Base-by-base conservation (phyloP, 1,139 yeast genomes). In the Wickerhamomyces sp. region DNA sequence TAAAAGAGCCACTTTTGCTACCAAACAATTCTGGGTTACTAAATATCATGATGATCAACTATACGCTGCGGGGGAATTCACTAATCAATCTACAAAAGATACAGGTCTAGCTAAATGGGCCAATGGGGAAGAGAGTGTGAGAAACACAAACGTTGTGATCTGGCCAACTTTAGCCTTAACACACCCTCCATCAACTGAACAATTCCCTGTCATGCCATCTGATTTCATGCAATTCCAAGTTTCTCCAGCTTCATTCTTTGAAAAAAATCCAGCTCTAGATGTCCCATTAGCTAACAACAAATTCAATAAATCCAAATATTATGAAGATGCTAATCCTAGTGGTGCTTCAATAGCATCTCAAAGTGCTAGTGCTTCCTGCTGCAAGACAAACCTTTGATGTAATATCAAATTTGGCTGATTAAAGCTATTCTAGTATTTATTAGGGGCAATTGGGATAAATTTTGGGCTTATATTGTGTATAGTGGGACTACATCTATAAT, bases 201-300 rank as follows among this genome's bases (percentile, higher is more conserved):
- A 88, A 67, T 88, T 86, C 85, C 95, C 95, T 45, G 94, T 88
- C 51, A 88, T 88, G 96, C 94, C 95, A 38, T 86, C 82, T 48
- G 95, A 88, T 70, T 79, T 79, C 57, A 70, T 78, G 65, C 83
- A 76, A 62, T 81, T 87, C 56, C 76, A 79, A 51, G 73, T 88
- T 52, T 74, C 76, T 44, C 96, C 96, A 44, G 70, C 76, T 59
- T 88, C 88, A 52, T 88, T 88, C 79, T 88, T 86, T 65, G 81
- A 81, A 56, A 80, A 71, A 63, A 87, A 87, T 66, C 96, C 96
- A 29, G 91, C 91, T 36, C 72, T 88, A 63, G 94, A 86, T 61
- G 72, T 88, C 43, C 95, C 95, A 42, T 82, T 82, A 61, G 79
- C 94, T 15, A 76, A 68, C 60, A 85, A 87, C 65, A 58, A 65